A percentile compares a stretch with the other conserved stretches of the same genome.
phyloP scores from a whole-genome alignment of 768 basidiomycete species.

The Agrocybe pediades region DNA sequence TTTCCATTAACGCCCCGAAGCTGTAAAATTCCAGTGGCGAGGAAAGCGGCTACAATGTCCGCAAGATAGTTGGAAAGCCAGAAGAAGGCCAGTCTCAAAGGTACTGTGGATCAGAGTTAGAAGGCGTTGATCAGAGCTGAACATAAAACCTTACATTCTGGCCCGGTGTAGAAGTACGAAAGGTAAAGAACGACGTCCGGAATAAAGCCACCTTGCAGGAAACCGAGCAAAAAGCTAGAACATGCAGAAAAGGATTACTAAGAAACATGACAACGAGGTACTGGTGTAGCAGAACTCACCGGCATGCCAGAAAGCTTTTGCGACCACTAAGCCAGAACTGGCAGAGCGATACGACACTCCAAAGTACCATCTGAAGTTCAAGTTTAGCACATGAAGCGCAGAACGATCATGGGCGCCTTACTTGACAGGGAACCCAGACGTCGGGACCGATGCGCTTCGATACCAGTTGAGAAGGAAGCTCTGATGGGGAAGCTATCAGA shows the following conservation, averaged over 20 bases:
- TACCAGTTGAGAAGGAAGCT: constrained; percentile 68
- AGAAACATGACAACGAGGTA: neutral
- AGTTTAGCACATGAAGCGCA: neutral
- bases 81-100: constrained; percentile 69
- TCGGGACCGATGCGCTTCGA: constrained; percentile 72
- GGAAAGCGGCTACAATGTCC: constrained; percentile 58
- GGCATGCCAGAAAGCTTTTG: constrained; percentile 53
- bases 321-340: constrained; percentile 63
- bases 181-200: constrained; percentile 67
- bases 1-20: constrained; percentile 53
- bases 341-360: constrained; percentile 56
- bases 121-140: neutral
- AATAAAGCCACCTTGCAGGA: constrained; percentile 67
- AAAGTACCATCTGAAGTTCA: constrained; percentile 46
- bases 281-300: constrained; percentile 30
- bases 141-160: constrained; percentile 45
- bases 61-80: constrained; percentile 64
- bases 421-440: constrained; percentile 65
- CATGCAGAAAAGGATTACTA: neutral
- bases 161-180: constrained; percentile 65
- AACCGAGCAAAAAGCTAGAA: constrained; percentile 52
- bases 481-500: constrained; percentile 21
- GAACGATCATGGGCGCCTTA: constrained; percentile 14
- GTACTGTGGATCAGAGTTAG: constrained; percentile 36
- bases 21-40: constrained; percentile 62